Conservation (phyloP, 441 rosid species). For the Metrosideros polymorpha region DNA sequence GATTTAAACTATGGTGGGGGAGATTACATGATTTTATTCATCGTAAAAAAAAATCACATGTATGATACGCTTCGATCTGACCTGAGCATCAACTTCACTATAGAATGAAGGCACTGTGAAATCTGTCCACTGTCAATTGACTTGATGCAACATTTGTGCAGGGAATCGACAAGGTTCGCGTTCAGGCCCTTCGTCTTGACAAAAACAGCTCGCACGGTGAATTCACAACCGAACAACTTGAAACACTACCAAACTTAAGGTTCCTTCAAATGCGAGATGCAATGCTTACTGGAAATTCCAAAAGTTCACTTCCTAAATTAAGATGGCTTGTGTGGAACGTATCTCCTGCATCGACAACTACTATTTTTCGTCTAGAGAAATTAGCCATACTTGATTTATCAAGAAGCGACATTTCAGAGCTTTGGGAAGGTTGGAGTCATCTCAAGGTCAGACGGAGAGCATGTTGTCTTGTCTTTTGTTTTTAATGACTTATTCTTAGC, state of each 20-base stretch:
- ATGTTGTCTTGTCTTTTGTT: not conserved
- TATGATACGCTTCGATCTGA: too few relatives aligned
- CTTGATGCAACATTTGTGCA: not conserved
- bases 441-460: not conserved
- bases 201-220: too few relatives aligned
- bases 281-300: not conserved
- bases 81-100: accelerated
- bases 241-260: not conserved
- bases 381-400: not conserved
- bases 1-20: too few relatives aligned
- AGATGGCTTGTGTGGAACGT: not conserved
- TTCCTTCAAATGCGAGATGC: not conserved
- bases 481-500: not conserved
- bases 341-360: accelerated
- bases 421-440: not conserved
- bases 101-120: not conserved
- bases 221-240: not conserved
- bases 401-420: accelerated
- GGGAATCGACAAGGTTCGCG: not conserved
- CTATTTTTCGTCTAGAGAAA: not conserved
- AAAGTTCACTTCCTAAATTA: not conserved
- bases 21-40: too few relatives aligned
- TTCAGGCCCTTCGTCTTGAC: not conserved
- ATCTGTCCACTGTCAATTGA: not conserved
- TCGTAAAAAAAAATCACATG: too few relatives aligned